Conservation (phyloP, 2,329 filamentous ascomycete genomes). For the Calonectria henricotiae region DNA sequence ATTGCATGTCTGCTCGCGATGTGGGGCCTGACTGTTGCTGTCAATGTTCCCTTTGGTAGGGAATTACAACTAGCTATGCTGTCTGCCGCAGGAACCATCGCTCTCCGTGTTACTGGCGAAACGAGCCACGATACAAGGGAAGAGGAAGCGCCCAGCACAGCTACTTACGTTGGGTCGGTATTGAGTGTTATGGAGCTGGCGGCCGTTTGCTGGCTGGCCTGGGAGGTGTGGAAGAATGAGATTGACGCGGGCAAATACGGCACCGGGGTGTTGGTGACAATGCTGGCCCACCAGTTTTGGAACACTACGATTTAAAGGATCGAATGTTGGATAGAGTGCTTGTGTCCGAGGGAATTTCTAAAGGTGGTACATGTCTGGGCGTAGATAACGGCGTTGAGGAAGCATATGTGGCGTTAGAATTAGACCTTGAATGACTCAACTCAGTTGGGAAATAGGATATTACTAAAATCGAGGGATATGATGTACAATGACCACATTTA, state of each 20-base stretch:
- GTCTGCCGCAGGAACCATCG: constrained; percentile 52
- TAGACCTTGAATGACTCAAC: constrained; percentile 5
- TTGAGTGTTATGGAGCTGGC: constrained; percentile 56
- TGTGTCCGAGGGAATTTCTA: constrained; percentile 21
- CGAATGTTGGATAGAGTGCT: constrained; percentile 20
- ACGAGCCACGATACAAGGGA: constrained; percentile 41
- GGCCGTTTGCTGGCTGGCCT: constrained; percentile 56
- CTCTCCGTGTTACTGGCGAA: constrained; percentile 54
- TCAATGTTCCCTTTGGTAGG: constrained; percentile 48
- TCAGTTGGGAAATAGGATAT: not conserved
- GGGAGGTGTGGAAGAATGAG: constrained; percentile 53
- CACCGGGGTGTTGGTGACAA: constrained; percentile 51
- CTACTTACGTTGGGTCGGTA: constrained; percentile 49
- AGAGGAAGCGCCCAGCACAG: constrained; percentile 40
- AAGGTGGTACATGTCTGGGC: constrained; percentile 20
- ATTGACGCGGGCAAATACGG: constrained; percentile 51
- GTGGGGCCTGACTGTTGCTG: constrained; percentile 50
- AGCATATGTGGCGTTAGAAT: constrained; percentile 32
- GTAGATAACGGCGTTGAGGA: constrained; percentile 13
- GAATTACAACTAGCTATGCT: constrained; percentile 53
- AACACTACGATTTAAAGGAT: constrained; percentile 43
- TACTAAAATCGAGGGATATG: not conserved
- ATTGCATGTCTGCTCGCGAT: constrained; percentile 46
- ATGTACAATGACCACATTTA: not conserved
- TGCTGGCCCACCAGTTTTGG: constrained; percentile 56